Conservation (phyloP, 768 basidiomycete genomes). For the Harrya chromipes region DNA sequence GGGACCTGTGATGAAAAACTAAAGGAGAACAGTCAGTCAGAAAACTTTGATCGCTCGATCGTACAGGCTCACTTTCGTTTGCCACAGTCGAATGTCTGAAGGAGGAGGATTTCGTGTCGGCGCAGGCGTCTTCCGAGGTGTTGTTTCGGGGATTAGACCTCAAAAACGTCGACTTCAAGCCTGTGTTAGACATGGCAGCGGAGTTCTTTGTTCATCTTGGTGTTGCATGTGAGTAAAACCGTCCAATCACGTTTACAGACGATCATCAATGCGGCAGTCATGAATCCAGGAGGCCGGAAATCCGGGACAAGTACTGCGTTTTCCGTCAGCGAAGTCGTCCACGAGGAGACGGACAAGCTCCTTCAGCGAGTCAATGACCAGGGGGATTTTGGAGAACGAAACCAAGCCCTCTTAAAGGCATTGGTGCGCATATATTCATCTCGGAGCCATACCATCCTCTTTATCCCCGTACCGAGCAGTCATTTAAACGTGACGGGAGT, state of each 20-base stretch:
- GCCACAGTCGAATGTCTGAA: conserved; percentile 3
- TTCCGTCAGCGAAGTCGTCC: background rate
- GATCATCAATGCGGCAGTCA: background rate
- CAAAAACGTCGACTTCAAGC: background rate
- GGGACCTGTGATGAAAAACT: background rate
- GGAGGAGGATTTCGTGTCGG: background rate
- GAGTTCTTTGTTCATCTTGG: conserved; percentile 4
- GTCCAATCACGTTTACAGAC: background rate
- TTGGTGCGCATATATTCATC: background rate
- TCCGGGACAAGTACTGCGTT: background rate
- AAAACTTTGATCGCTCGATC: background rate
- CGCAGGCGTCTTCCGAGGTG: background rate
- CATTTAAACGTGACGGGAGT: conserved; percentile 5
- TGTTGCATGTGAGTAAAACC: background rate
- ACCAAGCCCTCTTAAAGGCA: background rate
- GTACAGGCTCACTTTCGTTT: background rate
- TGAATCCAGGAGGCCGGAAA: background rate
- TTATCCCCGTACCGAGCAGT: background rate
- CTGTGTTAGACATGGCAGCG: background rate
- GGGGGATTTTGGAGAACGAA: background rate
- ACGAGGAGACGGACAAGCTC: background rate
- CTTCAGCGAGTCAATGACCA: background rate
- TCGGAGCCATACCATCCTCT: background rate
- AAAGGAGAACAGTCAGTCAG: background rate
- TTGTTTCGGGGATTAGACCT: background rate